phyloP scores from a whole-genome alignment of 331 rosid genomes.

The Quercus phellos region DNA sequence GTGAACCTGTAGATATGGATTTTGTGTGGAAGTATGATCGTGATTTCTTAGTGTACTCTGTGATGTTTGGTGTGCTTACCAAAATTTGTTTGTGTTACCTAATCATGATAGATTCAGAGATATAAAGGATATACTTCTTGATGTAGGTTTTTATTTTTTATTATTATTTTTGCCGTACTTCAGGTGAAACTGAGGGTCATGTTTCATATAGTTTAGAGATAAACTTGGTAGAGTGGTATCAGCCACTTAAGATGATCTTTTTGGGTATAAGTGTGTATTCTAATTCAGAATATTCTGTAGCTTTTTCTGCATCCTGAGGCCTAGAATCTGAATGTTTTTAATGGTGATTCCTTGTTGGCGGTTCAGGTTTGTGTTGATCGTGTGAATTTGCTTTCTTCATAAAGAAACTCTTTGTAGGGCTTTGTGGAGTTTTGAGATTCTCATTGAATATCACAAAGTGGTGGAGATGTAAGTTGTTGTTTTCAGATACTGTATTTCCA shows the following conservation, averaged over 20 bases:
- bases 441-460: conserved; percentile 1
- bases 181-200: not conserved
- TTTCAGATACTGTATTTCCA: conserved; percentile 4
- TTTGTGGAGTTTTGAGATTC: conserved; percentile 1
- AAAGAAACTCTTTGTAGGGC: conserved; percentile 8
- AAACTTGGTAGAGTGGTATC: not conserved
- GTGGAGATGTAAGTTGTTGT: not conserved
- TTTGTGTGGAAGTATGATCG: not conserved
- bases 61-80: not conserved
- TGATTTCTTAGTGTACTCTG: conserved; percentile 6
- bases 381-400: conserved; percentile 16
- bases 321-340: conserved; percentile 8
- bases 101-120: not conserved
- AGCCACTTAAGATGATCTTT: not conserved
- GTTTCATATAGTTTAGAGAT: not conserved
- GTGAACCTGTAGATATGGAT: conserved; percentile 4
- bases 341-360: conserved; percentile 9
- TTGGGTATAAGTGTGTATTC: not conserved
- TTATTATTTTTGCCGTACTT: not conserved
- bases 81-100: not conserved
- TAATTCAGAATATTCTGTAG: not conserved
- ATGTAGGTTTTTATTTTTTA: not conserved
- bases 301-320: not conserved
- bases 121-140: not conserved
- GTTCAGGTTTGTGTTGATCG: conserved; percentile 15